phyloP scores from a whole-genome alignment of 2,329 filamentous ascomycete genomes.

The Fusarium denticulatum region DNA sequence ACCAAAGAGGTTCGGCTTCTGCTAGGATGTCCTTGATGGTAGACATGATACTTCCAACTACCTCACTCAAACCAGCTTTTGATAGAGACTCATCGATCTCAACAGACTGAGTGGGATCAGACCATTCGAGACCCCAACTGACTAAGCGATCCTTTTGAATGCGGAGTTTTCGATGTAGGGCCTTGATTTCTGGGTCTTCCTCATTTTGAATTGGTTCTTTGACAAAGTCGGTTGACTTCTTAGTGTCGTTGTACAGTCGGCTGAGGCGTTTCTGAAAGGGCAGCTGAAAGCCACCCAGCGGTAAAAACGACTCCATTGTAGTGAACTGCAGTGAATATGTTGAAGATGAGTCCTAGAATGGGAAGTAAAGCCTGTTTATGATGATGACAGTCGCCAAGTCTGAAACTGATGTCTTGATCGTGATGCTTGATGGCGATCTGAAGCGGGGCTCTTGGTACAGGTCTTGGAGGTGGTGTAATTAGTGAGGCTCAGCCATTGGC shows the following conservation, averaged over 20 bases:
- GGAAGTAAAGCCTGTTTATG: neutral
- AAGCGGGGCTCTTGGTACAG: slow-evolving; percentile 27
- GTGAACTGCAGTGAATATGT: neutral
- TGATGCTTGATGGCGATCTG: slow-evolving; percentile 25
- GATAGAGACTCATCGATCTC: slow-evolving; percentile 78
- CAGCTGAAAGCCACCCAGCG: slow-evolving; percentile 62
- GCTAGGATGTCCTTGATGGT: slow-evolving; percentile 84
- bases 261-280: slow-evolving; percentile 72
- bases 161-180: slow-evolving; percentile 77
- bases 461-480: slow-evolving; percentile 6
- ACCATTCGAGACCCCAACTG: slow-evolving; percentile 85
- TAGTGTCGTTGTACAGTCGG: slow-evolving; percentile 82
- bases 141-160: slow-evolving; percentile 84
- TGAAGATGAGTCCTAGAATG: neutral
- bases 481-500: slow-evolving; percentile 28
- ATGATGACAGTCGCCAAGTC: neutral
- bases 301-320: slow-evolving; percentile 62
- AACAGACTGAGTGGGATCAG: slow-evolving; percentile 73
- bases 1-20: slow-evolving; percentile 78
- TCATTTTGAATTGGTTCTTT: slow-evolving; percentile 70
- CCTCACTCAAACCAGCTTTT: slow-evolving; percentile 78
- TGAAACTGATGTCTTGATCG: slow-evolving; percentile 17
- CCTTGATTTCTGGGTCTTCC: slow-evolving; percentile 75
- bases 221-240: slow-evolving; percentile 79
- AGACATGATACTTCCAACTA: slow-evolving; percentile 80